Base-by-base conservation (phyloP, 208 protist genomes). In the Entamoeba histolytica region DNA sequence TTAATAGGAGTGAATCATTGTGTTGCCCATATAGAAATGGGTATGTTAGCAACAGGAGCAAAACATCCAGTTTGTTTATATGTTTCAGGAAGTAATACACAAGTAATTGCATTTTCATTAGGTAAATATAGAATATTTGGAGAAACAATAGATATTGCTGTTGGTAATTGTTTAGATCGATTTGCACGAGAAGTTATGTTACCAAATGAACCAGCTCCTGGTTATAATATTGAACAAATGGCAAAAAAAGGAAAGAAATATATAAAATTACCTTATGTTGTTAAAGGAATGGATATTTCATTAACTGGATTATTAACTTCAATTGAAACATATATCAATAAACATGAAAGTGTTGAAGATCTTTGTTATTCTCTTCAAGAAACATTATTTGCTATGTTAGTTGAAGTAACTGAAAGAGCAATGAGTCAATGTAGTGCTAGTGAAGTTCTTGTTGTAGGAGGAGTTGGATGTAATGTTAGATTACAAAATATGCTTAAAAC, bases 21-120 rank as follows among this genome's bases (percentile, higher is more conserved):
- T 94, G 96, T 99, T 23, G 98, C 97, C 0, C 99, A 99, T 96
- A 99, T 99, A 94, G 99, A 99, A 95, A 99, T 99, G 98, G 99
- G 99, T 19, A 95, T 98, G 52, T 94, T 98, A 8, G 97, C 98
- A 15, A 99, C 98, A 8, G 94, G 96, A 52, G 94, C 98, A 6
- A 93, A 96, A 31, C 97, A 99, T 94, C 98, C 98, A 14, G 96
- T 99, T 1, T 97, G 99, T 52, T 96, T 99, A 5, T 99, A 99
- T 96, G 99, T 99, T 12, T 98, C 96, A 94, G 99, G 99, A 44
- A 98, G 98, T 50, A 99, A 99, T 95, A 99, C 98, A 23, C 99
- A 99, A 95, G 98, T 99, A 10, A 98, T 99, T 95, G 97, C 97
- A 10, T 98, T 98, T 95, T 96, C 96, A 78, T 94, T 97, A 49